Evolutionary conservation across 805 yeast genomes (phyloP), one percentile per base, ranked within the genome.

Genomic region (Hanseniaspora jakobsenii): DNA sequence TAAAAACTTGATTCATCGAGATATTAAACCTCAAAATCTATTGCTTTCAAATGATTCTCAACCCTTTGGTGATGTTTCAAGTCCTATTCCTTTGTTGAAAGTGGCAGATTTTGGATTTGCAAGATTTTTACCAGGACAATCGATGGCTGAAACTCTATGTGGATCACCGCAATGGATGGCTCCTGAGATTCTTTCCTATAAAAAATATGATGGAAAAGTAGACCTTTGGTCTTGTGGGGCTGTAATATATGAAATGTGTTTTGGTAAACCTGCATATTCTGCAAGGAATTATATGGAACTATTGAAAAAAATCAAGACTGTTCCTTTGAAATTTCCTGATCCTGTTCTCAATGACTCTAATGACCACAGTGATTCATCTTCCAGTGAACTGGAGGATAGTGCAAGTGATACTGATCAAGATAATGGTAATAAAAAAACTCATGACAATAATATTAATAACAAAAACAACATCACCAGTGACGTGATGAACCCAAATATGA

Each of bases 111-210:
- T 91, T 63, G 98, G 98, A 1, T 91, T 91, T 65, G 98, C 98
- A 4, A 71, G 97, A 50, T 83, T 87, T 57, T 69, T 91, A 54
- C 98, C 98, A 6, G 77, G 82, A 39, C 81, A 96, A 2, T 79
- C 95, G 1, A 70, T 91, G 74, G 97, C 97, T 1, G 98, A 91
- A 59, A 91, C 98, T 1, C 67, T 91, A 52, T 91, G 98, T 69
- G 98, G 98, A 1, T 84, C 95, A 9, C 98, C 98, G 3, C 70
- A 91, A 35, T 91, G 91, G 63, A 91, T 91, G 98, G 98, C 98
- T 0, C 98, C 98, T 0, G 98, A 91, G 63, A 91, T 91, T 38
- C 66, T 91, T 53, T 71, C 94, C 50, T 87, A 84, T 57, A 96
- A 91, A 59, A 91, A 86, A 62, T 91, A 91, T 64, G 86, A 87